phyloP scores from a whole-genome alignment of 345 rosid species.

The Camelina laxa region DNA sequence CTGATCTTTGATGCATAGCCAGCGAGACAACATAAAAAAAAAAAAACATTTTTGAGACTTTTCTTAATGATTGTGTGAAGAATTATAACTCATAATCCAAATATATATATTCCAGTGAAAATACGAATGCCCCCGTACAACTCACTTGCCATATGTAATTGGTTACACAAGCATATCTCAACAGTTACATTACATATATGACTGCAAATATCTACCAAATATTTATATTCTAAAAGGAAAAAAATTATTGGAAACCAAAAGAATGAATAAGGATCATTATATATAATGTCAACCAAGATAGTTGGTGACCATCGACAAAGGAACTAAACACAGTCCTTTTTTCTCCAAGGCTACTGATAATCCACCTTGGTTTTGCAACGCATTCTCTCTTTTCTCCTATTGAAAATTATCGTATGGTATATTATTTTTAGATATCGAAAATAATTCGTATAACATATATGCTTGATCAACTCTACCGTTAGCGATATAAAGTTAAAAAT shows the following conservation, averaged over 20 bases:
- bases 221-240: neutral
- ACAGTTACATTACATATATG: constrained; percentile 8
- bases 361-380: constrained; percentile 27
- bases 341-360: constrained; percentile 36
- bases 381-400: constrained; percentile 29
- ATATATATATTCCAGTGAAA: neutral
- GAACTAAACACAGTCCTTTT: constrained; percentile 46
- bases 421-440: neutral
- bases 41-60: neutral
- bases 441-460: constrained; percentile 1
- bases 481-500: neutral
- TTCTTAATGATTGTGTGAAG: neutral
- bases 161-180: constrained; percentile 17
- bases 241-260: neutral
- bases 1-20: neutral
- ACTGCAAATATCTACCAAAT: neutral
- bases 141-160: constrained; percentile 19
- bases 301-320: constrained; percentile 40
- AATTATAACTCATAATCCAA: constrained; percentile 3
- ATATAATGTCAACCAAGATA: constrained; percentile 24
- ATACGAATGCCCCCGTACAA: neutral
- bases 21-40: neutral
- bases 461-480: neutral
- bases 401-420: neutral
- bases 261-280: constrained; percentile 18